Evolutionary conservation across 2,329 filamentous ascomycete species (phyloP), one percentile per base, ranked within the genome.

Genomic region (Epicoccum nigrum): DNA sequence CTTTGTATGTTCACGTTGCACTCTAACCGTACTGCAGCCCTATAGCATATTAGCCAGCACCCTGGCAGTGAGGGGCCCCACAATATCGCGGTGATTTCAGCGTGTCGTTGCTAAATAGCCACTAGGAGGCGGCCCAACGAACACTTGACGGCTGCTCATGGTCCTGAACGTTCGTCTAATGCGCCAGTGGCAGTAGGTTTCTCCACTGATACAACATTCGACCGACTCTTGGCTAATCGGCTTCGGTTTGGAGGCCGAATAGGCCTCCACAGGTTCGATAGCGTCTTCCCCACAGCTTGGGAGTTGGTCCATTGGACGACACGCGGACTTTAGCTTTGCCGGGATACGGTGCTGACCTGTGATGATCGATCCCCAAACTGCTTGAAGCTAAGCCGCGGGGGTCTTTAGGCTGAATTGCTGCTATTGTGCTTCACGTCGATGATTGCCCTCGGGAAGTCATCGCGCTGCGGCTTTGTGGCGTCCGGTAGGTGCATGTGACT

Each of bases 1-100:
- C 42, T 47, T 51, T 55, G 47, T 55, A 51, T 46, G 49, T 30
- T 46, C 25, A 33, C 15, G 20, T 15, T 47, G 28, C 50, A 17
- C 28, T 39, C 33, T 44, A 21, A 34, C 27, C 17, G 27, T 45
- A 16, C 38, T 41, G 34, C 46, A 42, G 40, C 50, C 45, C 41
- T 53, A 34, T 28, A 28, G 32, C 33, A 51, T 27, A 45, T 63
- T 60, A 63, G 51, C 59, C 60, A 62, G 47, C 35, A 55, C 32
- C 55, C 60, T 51, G 46, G 56, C 41, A 43, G 31, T 45, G 46
- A 45, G 49, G 32, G 45, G 39, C 33, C 35, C 37, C 28, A 43
- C 40, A 35, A 17, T 23, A 20, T 32, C 30, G 47, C 46, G 34
- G 50, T 51, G 44, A 23, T 41, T 34, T 21, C 46, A 51, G 56